Evolutionary conservation across 2,329 filamentous ascomycete genomes (phyloP).

Genomic region (Talaromyces islandicus): DNA sequence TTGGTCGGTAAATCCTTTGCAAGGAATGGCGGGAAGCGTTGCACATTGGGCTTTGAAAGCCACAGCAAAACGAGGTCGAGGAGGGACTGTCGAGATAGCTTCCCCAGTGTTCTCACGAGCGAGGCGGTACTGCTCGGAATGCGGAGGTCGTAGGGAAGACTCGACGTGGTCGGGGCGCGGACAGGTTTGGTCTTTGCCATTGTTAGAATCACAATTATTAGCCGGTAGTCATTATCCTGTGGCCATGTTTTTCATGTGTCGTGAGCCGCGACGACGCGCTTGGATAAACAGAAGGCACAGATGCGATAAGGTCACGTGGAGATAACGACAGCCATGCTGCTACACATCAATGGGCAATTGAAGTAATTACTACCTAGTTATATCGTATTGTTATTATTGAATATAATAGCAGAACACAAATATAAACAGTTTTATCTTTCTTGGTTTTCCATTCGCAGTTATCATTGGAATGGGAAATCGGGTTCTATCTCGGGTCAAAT

Average conservation of each 20-base stretch:
- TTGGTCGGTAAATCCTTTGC: constrained; percentile 36
- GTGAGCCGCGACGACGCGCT: not conserved
- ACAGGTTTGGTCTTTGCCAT: constrained; percentile 29
- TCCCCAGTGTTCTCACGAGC: constrained; percentile 61
- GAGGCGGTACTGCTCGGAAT: constrained; percentile 60
- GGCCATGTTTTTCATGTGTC: not conserved
- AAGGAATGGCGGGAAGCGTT: constrained; percentile 56
- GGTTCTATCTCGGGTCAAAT: no score
- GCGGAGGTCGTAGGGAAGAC: constrained; percentile 65
- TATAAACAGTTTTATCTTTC: no score
- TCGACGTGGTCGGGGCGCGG: constrained; percentile 61
- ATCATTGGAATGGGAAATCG: no score
- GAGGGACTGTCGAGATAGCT: constrained; percentile 66
- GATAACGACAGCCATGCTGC: no score
- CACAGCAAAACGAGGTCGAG: constrained; percentile 69
- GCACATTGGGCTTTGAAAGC: constrained; percentile 62
- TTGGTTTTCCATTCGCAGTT: no score
- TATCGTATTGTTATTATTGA: no score
- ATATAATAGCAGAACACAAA: no score
- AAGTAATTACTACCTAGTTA: no score
- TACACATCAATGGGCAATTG: no score
- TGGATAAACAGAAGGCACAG: not conserved
- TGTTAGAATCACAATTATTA: not conserved
- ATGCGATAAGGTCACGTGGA: not conserved
- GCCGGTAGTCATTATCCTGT: not conserved